A percentile compares a stretch with the other conserved stretches of the same genome.
Conservation (phyloP, 163 green algal genomes). For the Picocystis sp. region DNA sequence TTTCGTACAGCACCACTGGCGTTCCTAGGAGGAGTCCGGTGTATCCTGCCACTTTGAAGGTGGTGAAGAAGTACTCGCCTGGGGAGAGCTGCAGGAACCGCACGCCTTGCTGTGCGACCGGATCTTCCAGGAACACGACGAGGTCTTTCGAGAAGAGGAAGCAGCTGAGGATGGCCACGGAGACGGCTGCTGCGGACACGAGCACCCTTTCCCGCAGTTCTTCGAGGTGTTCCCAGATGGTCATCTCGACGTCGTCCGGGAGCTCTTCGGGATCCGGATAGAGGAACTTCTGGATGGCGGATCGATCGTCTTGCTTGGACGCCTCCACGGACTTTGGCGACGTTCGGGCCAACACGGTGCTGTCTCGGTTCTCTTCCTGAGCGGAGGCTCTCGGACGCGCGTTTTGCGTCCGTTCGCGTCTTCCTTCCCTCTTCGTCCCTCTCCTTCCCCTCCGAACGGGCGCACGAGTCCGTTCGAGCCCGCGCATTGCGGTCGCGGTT, state of each 20-base stretch:
- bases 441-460: too few species aligned
- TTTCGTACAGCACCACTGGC: slow-evolving; percentile 87
- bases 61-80: slow-evolving; percentile 94
- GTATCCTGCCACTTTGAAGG: slow-evolving; percentile 74
- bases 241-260: slow-evolving; percentile 58
- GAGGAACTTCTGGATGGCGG: slow-evolving; percentile 58
- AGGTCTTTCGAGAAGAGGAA: slow-evolving; percentile 85
- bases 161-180: slow-evolving; percentile 51
- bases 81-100: slow-evolving; percentile 92
- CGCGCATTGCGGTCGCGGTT: too few species aligned
- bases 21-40: slow-evolving; percentile 68
- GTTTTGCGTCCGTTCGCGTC: too few species aligned
- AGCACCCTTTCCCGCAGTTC: slow-evolving; percentile 79
- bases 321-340: too few species aligned
- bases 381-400: too few species aligned
- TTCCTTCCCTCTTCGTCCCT: too few species aligned
- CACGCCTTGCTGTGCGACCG: slow-evolving; percentile 72
- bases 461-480: too few species aligned
- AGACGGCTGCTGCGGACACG: slow-evolving; percentile 41
- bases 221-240: slow-evolving; percentile 94
- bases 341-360: too few species aligned
- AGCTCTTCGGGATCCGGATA: slow-evolving; percentile 68
- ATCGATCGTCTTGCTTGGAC: too few species aligned
- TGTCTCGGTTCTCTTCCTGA: too few species aligned
- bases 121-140: slow-evolving; percentile 88